Conservation (phyloP, 139 green algal species). For the Chlorella sp. region DNA sequence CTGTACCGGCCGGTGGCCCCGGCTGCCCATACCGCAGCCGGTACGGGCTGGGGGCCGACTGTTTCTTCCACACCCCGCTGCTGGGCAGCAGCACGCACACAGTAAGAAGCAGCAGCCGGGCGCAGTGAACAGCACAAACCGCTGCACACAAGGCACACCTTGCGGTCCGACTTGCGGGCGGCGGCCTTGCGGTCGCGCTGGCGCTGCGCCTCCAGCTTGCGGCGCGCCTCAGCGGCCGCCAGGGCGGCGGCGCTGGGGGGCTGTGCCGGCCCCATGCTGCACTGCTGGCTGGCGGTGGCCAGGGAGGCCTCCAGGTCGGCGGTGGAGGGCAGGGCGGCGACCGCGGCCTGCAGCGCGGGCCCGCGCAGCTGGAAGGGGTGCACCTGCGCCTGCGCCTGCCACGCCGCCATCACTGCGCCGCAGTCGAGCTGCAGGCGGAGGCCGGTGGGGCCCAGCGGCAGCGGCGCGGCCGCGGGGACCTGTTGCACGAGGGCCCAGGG, state of each 20-base stretch:
- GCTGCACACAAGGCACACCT: no score
- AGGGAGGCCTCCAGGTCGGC: slow-evolving; percentile 30
- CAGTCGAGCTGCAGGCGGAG: slow-evolving; percentile 35
- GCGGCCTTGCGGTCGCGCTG: no score
- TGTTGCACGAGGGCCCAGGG: not conserved
- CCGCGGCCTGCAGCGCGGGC: not conserved
- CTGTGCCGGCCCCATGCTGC: not conserved
- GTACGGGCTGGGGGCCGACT: no score
- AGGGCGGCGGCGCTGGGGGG: not conserved
- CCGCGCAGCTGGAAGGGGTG: slow-evolving; percentile 22
- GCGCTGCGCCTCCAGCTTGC: no score
- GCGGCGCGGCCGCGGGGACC: not conserved
- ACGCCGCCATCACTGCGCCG: not conserved
- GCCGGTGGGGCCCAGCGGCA: slow-evolving; percentile 7
- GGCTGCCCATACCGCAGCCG: no score
- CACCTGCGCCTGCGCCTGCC: not conserved
- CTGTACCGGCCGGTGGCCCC: no score
- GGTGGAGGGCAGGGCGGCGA: slow-evolving; percentile 18
- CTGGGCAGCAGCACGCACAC: no score
- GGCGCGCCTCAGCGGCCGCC: not conserved
- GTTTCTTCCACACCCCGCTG: no score
- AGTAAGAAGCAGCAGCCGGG: no score
- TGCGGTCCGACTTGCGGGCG: no score
- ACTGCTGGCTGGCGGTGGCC: no score
- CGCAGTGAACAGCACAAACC: no score